phyloP scores from a whole-genome alignment of 805 yeast species.

The Saccharomycopsis sp. region DNA sequence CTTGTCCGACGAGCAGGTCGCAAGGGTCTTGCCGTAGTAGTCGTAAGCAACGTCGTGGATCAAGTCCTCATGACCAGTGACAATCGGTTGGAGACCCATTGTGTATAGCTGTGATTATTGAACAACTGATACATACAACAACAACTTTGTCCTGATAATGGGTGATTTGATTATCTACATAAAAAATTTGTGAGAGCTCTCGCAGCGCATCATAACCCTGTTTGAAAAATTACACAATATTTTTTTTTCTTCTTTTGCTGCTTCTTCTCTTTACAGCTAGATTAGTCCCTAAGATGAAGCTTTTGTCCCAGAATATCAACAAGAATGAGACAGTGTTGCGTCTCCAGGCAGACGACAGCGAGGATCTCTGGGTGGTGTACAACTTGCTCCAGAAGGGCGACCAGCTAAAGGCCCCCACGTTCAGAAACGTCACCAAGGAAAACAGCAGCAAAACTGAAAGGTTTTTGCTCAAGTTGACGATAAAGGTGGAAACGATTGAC shows the following conservation, averaged over 20 bases:
- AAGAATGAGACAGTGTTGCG: conserved; percentile 1
- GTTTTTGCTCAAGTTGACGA: conserved; percentile 50
- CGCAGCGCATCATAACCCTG: too few species aligned
- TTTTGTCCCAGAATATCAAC: neutral
- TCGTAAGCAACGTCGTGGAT: conserved; percentile 88
- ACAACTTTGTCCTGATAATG: too few species aligned
- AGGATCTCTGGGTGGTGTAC: conserved; percentile 83
- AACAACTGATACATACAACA: too few species aligned
- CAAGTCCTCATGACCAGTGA: conserved; percentile 88
- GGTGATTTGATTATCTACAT: too few species aligned
- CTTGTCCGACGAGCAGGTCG: conserved; percentile 93
- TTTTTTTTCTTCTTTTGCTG: conserved; percentile 4
- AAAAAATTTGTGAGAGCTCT: too few species aligned
- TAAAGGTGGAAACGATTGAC: conserved; percentile 61
- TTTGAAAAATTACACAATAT: too few species aligned
- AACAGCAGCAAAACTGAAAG: conserved; percentile 35
- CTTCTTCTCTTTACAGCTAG: too few species aligned
- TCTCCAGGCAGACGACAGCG: conserved; percentile 63
- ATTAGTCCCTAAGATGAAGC: conserved; percentile 3
- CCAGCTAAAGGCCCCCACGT: conserved; percentile 58
- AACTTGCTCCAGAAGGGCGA: conserved; percentile 74
- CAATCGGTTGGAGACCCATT: conserved; percentile 52
- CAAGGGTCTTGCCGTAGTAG: conserved; percentile 84
- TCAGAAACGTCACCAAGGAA: conserved; percentile 47
- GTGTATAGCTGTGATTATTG: too few species aligned